These are phyloP conservation scores for Globisporangium irregulare DNA, from an alignment of 352 stramenopile species.

Conservation along the genomic window DNA sequence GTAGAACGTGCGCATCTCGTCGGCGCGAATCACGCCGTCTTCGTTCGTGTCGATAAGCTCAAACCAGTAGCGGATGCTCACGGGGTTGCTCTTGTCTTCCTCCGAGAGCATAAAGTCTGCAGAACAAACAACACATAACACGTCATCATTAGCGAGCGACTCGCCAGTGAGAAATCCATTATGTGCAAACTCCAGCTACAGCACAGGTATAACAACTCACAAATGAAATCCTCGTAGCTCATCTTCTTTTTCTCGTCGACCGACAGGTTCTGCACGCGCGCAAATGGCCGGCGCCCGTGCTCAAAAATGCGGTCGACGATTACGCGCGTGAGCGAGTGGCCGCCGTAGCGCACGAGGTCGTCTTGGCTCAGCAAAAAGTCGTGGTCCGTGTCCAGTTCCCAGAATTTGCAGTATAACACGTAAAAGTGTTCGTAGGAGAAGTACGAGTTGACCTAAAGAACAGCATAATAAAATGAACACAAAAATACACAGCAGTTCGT, in stretches of 20 bases:
- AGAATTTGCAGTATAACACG: constrained; percentile 99
- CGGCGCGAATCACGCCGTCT: constrained; percentile 94
- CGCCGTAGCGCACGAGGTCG: constrained; percentile 82
- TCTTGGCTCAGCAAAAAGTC: constrained; percentile 83
- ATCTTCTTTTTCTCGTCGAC: constrained; percentile 86
- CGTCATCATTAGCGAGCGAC: background rate
- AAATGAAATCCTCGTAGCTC: constrained; percentile 92
- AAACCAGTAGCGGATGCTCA: constrained; percentile 98
- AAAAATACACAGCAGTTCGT: background rate
- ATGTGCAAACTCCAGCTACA: background rate
- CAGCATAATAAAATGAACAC: background rate
- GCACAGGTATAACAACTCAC: constrained; percentile 29
- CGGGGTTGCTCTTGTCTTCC: constrained; percentile 98
- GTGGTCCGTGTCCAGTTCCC: constrained; percentile 96
- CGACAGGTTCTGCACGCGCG: constrained; percentile 70
- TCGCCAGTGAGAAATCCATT: background rate
- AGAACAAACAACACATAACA: background rate
- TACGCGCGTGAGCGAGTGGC: constrained; percentile 79
- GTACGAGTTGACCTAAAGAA: constrained; percentile 85
- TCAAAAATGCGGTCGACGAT: constrained; percentile 90
- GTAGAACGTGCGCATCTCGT: constrained; percentile 96
- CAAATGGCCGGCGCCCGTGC: constrained; percentile 74
- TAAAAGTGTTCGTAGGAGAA: constrained; percentile 99
- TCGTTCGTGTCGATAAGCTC: constrained; percentile 97
- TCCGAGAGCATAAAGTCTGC: constrained; percentile 98